phyloP scores from a whole-genome alignment of 2,329 filamentous ascomycete genomes.

The Alternaria solani region DNA sequence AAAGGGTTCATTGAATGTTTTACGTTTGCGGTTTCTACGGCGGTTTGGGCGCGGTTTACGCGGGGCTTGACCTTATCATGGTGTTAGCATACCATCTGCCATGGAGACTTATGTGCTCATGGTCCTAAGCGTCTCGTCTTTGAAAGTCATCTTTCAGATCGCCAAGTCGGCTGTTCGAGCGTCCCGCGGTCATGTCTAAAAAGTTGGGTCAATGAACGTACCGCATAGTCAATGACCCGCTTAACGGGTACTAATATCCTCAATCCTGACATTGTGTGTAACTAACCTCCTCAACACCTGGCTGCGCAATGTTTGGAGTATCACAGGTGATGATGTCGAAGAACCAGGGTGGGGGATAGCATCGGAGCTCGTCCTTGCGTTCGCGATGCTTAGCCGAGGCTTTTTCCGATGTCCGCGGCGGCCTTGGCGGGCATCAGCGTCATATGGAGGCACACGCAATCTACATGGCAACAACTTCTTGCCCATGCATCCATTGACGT shows the following conservation, averaged over 20 bases:
- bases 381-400: conserved; percentile 22
- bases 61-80: conserved; percentile 69
- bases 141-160: neutral
- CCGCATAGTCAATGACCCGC: conserved; percentile 67
- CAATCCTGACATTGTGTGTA: conserved; percentile 54
- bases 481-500: too few species aligned
- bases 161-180: neutral
- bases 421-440: conserved; percentile 12
- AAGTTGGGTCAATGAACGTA: conserved; percentile 38
- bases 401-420: conserved; percentile 11
- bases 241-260: conserved; percentile 65
- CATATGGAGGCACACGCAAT: neutral
- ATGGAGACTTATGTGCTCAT: neutral
- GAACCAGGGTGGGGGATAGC: conserved; percentile 21
- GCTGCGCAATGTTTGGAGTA: conserved; percentile 3
- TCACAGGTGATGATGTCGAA: conserved; percentile 12
- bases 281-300: conserved; percentile 3
- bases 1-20: conserved; percentile 99
- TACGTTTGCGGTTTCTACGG: conserved; percentile 88
- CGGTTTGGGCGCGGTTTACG: conserved; percentile 77
- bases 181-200: neutral
- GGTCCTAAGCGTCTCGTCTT: neutral
- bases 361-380: conserved; percentile 13
- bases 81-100: neutral
- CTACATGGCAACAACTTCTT: neutral